Conservation (phyloP, 352 stramenopile species). For the Pilasporangium apinafurcum region DNA sequence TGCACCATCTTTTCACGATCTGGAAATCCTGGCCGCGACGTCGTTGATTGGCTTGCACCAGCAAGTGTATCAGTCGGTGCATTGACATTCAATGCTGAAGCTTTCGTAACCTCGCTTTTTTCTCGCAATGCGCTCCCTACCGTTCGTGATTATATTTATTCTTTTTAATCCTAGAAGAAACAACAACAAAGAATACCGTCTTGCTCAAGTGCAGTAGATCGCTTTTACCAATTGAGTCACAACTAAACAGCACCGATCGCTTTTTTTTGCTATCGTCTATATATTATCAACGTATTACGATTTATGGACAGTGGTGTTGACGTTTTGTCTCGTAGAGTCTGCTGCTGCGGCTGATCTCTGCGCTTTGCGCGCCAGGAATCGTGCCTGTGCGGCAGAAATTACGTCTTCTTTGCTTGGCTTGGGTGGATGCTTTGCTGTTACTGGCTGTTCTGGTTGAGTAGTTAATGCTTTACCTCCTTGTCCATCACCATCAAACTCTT, state of each 20-base stretch:
- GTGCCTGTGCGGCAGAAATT: slow-evolving; percentile 69
- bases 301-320: too few relatives aligned
- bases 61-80: slow-evolving; percentile 59
- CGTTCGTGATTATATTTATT: too few relatives aligned
- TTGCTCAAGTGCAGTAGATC: too few relatives aligned
- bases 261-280: too few relatives aligned
- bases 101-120: slow-evolving; percentile 1
- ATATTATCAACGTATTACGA: too few relatives aligned
- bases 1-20: slow-evolving; percentile 42
- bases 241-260: too few relatives aligned
- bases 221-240: too few relatives aligned
- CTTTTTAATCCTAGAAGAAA: slow-evolving; percentile 8
- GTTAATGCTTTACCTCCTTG: background rate
- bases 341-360: slow-evolving; percentile 18
- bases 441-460: background rate
- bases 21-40: slow-evolving; percentile 69
- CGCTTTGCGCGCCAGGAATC: slow-evolving; percentile 84
- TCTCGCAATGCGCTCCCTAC: background rate
- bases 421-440: slow-evolving; percentile 1
- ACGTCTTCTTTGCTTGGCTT: slow-evolving; percentile 61
- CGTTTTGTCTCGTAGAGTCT: too few relatives aligned
- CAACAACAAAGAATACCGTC: background rate
- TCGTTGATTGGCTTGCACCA: slow-evolving; percentile 72
- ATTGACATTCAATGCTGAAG: slow-evolving; percentile 18
- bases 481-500: slow-evolving; percentile 1